These are phyloP conservation scores for Wickerhamomyces chaumierensis DNA, from an alignment of 805 yeast species.

Conservation along the genomic window DNA sequence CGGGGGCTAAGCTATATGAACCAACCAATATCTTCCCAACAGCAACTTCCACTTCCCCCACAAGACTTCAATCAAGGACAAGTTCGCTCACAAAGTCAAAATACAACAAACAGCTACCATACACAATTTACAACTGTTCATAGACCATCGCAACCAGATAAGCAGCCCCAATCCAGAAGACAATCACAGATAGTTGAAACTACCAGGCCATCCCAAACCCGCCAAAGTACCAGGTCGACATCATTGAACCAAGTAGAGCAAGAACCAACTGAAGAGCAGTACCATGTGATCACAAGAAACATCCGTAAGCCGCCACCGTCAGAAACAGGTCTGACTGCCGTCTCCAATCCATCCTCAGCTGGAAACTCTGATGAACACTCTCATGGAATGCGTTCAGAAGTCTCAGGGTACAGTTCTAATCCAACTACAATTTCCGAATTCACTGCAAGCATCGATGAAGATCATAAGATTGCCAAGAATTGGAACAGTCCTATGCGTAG, in stretches of 20 bases:
- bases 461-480: constrained; percentile 14
- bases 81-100: neutral
- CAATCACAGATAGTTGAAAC: constrained; percentile 1
- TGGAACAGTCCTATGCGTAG: constrained; percentile 22
- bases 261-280: constrained; percentile 7
- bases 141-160: constrained; percentile 1
- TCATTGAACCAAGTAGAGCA: too few relatives aligned
- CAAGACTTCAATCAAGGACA: neutral
- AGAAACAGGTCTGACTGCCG: constrained; percentile 19
- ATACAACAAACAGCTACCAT: neutral
- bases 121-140: constrained; percentile 1
- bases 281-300: constrained; percentile 5
- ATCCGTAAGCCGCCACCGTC: constrained; percentile 20
- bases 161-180: neutral
- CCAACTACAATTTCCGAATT: constrained; percentile 20
- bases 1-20: neutral
- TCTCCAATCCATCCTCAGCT: constrained; percentile 17
- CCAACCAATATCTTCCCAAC: neutral
- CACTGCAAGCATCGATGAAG: constrained; percentile 14
- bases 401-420: constrained; percentile 15
- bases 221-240: too few relatives aligned
- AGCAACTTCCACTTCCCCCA: constrained; percentile 1
- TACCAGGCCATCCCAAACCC: constrained; percentile 1
- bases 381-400: constrained; percentile 11
- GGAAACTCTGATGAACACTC: constrained; percentile 9